Evolutionary conservation across 192 early-diverging fungal species (phyloP), one percentile per base, ranked within the genome.

Genomic region (Umbelopsis isabellina): DNA sequence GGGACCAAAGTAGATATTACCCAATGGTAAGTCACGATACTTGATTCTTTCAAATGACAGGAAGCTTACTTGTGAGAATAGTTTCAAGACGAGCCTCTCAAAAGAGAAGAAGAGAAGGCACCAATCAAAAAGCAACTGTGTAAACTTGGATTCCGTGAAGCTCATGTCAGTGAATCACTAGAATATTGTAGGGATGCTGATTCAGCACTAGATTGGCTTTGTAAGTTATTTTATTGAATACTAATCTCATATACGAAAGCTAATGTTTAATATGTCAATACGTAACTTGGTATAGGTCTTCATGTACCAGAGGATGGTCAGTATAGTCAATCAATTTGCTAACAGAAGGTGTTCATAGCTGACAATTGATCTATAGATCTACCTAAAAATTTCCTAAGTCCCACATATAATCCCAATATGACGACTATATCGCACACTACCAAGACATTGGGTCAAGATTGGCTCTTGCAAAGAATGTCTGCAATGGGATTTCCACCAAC

Each of bases 251-350:
- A 16, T 49, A 5, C 15, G 16, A 18, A 30, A 16, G 2, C 10
- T 35, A 33, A 18, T 55, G 10, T 55, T 0, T 16, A 12, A 12
- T 30, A 33, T 2, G 30, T 30, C 33, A 33, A 61, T 25, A 35
- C 21, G 3, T 35, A 1, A 4, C 12, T 16, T 7, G 4, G 1
- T 9, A 16, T 70, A 86, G 84, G 84, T 65, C 68, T 94, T 18
- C 91, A 97, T 79, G 90, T 97, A 18, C 94, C 95, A 12, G 95
- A 97, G 68, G 93, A 93, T 75, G 95, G 90, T 81, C 68, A 81
- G 65, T 3, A 64, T 5, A 5, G 4, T 44, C 23, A 25, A 35
- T 49, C 3, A 30, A 30, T 30, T 30, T n/a, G n/a, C n/a, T n/a
- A n/a, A n/a, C n/a, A n/a, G n/a, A n/a, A n/a, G n/a, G n/a, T n/a